Base-by-base conservation (phyloP, 805 yeast species). In the Ogataea pilisensis region DNA sequence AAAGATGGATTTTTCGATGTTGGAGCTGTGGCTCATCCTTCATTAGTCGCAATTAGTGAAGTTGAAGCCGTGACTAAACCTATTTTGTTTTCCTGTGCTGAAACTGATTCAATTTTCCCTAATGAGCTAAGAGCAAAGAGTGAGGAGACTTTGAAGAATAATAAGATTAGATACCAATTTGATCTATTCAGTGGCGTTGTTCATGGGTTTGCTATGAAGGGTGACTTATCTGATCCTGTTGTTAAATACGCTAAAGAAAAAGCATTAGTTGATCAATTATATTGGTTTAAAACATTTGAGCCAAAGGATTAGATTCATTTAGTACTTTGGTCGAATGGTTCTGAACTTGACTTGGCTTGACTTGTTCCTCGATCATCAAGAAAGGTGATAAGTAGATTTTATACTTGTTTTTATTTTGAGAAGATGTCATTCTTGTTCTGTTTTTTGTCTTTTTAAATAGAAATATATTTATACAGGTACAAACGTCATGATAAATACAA, bases 21-120 rank as follows among this genome's bases (percentile, higher is more conserved):
- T 14, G 87, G 76, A 53, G 95, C 91, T 13, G 63, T 77, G 47
- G 93, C 93, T 8, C 97, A 90, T 63, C 96, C 97, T 5, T 82
- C 95, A 2, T 73, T 82, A 45, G 80, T 85, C 13, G 45, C 70
- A 11, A 70, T 72, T 26, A 89, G 78, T 29, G 95, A 85, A 55
- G 70, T 87, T 35, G 75, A 69, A 38, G 73, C 66, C 1, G 60
- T 90, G 50, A 38, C 53, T 1, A 76, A 71, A 48, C 95, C 95
- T 17, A 33, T 90, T 22, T 49, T 80, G 47, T 80, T 89, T 49
- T 70, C 85, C 17, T 85, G 85, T 41, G 95, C 95, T 36, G 87
- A 85, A 65, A 61, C 47, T 14, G 97, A 90, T 60, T 38, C 54
- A 0, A 65, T 73, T 37, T 90, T 82, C 73, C 57, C 88, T 3